Base-by-base conservation (phyloP, 2,329 filamentous ascomycete species). In the Cucurbitaria berberidis region DNA sequence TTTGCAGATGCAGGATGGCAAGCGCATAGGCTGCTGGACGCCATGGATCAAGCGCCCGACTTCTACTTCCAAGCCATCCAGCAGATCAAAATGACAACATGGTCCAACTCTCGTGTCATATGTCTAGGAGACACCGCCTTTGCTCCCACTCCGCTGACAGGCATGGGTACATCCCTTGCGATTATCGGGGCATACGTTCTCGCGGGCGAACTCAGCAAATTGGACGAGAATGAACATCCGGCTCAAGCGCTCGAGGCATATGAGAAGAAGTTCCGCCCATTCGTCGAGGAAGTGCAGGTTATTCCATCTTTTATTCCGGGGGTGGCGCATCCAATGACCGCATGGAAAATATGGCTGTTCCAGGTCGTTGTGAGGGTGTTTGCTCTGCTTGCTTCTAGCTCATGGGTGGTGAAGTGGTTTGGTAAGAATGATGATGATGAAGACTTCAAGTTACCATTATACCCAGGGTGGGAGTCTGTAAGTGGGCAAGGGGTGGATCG, bases 121-220 rank as follows among this genome's bases (percentile, higher is more conserved):
- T 73, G 85, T 1, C 51, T 85, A 0, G 84, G 84, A 0, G 84
- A 87, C 55, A 80, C 84, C 0, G 83, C 71, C 0, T 81, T 79
- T 59, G 80, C 77, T 21, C 81, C 82, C 0, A 76, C 78, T 0
- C 76, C 79, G 0, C 55, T 80, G 3, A 81, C 78, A 0, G 84
- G 84, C 1, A 63, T 63, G 58, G 68, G 68, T 0, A 66, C 67
- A 1, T 69, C 65, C 10, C 57, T 73, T 3, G 74, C 76, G 6
- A 65, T 78, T n/a, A 46, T 74, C 1, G 76, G 76, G 0, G 70
- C 69, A 1, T 78, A 76, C 40, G 53, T 75, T 8, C 53, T 78
- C 11, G 74, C 75, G 3, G 74, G 72, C 1, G 74, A 77, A 56
- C 50, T 75, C 13, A 50, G 58, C 35, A 39, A 39, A 24, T 9